Evolutionary conservation across 2,329 filamentous ascomycete species (phyloP), one percentile per base, ranked within the genome.

Genomic region (Penicillium oxalicum): DNA sequence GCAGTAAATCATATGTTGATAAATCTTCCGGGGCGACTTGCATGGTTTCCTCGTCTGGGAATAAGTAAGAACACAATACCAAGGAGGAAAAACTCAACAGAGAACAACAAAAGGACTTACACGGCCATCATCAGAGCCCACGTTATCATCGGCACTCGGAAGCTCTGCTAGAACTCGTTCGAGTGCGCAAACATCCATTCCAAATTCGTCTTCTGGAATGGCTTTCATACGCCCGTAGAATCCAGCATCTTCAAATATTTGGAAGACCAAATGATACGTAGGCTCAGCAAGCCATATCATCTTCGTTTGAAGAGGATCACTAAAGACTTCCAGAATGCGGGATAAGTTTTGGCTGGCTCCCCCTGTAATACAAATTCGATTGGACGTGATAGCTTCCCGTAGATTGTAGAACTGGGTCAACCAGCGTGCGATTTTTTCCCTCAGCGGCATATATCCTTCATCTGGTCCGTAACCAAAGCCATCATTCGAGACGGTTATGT

Each of bases 301-400:
- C 40, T 77, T 73, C 1, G 89, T 95, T 57, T 82, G 83, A 1
- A 73, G 70, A 1, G 87, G 86, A 65, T 95, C 89, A 0, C 87
- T 86, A 61, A 85, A 95, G 13, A 85, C 85, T 65, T 86, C 81
- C 44, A 95, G 70, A 4, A 94, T 71, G 58, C 81, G 84, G 0
- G 85, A 87, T 2, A 94, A 64, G 61, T 84, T 89, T 73, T 94
- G 88, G 54, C 82, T 87, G 2, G 90, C 90, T 9, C 90, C 90
- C 35, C 88, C 88, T 0, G 87, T 87, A 61, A 95, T 83, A 61
- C 83, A 86, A 44, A 95, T 84, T 25, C 86, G 77, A 2, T 81
- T 75, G 5, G 75, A 64, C 13, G 66, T 59, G 27, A 81, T 71
- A 2, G 68, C 60, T 2, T 66, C 56, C 0, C 54, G 25, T 0